Evolutionary conservation across 176 grass and related monocot species (phyloP), one percentile per base, ranked within the genome.

Genomic region (Rhynchospora pubera): DNA sequence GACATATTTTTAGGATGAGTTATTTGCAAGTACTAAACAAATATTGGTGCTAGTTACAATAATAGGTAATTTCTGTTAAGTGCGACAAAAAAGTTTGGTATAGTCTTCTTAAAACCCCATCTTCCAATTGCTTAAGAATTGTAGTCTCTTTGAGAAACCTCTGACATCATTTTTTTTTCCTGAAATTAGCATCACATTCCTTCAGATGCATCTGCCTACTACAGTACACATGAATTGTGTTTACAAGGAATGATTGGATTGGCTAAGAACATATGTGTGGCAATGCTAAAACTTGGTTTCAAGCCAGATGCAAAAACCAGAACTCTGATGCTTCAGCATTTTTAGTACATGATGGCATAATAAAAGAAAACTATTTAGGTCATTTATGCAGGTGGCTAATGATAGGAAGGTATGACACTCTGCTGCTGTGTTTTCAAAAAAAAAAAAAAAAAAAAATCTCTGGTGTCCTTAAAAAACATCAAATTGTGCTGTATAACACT

Each of bases 181-280:
- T 56, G 63, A 57, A 61, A 82, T 65, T 30, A 7, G n/a, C 90
- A 92, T 85, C 73, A 77, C 84, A 77, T 89, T 23, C 62, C 83
- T n/a, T 89, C 87, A 57, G 84, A 92, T 60, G 86, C 90, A 56
- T 94, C 90, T 13, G 76, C 94, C 83, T 97, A 91, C 83, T 92
- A 94, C 44, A 85, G 89, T 74, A 91, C 92, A 78, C 94, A 94
- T 0, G 90, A 92, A n/a, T 85, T 97, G 23, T 97, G 90, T 83
- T 57, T 91, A 77, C 78, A 86, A 89, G 92, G 85, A 76, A 91
- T 91, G 80, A 85, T 64, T 78, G 81, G 28, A 55, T 60, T 89
- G 61, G 92, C 90, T 43, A 97, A 88, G 80, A 89, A 74, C 57
- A 45, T 89, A 34, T 91, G 89, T 77, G 55, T 28, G 0, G 87